Percentiles rank a stretch among this genome's conserved stretches.
phyloP scores from a whole-genome alignment of 2,329 filamentous ascomycete species.

The Geosmithia flava region DNA sequence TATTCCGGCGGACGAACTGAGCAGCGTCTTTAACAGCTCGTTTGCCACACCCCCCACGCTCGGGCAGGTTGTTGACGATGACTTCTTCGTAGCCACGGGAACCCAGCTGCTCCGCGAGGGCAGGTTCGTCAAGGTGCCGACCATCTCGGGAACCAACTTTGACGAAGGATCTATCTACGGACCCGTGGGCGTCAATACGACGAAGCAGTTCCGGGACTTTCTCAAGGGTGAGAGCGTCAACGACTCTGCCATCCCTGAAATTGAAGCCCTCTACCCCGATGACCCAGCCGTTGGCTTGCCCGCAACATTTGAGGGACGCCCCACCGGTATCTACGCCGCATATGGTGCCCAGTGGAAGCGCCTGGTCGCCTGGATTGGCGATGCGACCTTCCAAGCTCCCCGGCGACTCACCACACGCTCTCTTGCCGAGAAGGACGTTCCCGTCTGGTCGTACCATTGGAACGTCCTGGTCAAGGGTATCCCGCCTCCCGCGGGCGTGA shows the following conservation, averaged over 20 bases:
- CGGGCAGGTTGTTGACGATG: conserved; percentile 15
- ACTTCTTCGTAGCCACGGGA: conserved; percentile 20
- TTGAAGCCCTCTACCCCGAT: conserved; percentile 34
- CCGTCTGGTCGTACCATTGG: conserved; percentile 39
- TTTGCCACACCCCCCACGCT: conserved; percentile 8
- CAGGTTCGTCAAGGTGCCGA: conserved; percentile 48
- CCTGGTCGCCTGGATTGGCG: conserved; percentile 37
- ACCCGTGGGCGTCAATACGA: conserved; percentile 36
- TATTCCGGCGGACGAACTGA: conserved; percentile 12
- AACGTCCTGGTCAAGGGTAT: conserved; percentile 16
- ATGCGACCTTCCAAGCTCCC: conserved; percentile 38
- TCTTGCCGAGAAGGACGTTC: conserved; percentile 31
- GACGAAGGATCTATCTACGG: conserved; percentile 48
- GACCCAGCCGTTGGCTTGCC: conserved; percentile 32
- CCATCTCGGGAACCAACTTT: conserved; percentile 47
- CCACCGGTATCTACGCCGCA: conserved; percentile 6
- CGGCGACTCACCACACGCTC: conserved; percentile 37
- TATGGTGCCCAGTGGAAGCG: conserved; percentile 36
- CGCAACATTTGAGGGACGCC: conserved; percentile 19
- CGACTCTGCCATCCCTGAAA: conserved; percentile 14
- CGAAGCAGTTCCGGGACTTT: conserved; percentile 30
- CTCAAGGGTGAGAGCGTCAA: conserved; percentile 13
- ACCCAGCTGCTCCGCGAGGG: conserved; percentile 40
- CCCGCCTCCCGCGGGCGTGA: conserved; percentile 6
- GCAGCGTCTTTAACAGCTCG: conserved; percentile 9